Evolutionary conservation across 441 rosid genomes (phyloP).

Genomic region (Croton setiger): DNA sequence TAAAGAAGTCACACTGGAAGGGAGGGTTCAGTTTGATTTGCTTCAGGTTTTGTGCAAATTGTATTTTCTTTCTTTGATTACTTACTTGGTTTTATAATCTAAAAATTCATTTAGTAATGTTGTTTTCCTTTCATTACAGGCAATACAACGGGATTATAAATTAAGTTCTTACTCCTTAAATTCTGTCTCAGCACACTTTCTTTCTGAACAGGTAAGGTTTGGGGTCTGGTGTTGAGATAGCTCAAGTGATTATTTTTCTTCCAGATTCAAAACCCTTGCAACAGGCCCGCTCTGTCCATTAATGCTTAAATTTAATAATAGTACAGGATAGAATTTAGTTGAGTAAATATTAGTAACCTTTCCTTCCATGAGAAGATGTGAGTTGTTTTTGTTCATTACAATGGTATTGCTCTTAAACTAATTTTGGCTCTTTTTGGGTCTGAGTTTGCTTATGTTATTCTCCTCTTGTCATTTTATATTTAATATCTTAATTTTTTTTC

Average conservation of each 20-base stretch:
- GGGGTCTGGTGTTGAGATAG: conserved; percentile 2
- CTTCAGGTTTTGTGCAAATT: conserved; percentile 59
- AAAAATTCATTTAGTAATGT: conserved; percentile 14
- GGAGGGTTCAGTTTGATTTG: conserved; percentile 98
- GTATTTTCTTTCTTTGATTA: conserved; percentile 22
- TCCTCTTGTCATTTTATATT: not conserved
- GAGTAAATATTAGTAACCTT: not conserved
- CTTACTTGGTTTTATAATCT: conserved; percentile 14
- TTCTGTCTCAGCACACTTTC: conserved; percentile 98
- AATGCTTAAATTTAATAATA: not conserved
- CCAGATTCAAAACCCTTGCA: not conserved
- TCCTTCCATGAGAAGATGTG: not conserved
- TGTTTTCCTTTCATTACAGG: conserved; percentile 42
- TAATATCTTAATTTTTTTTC: not conserved
- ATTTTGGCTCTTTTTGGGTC: not conserved
- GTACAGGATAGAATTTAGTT: not conserved
- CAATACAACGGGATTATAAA: conserved; percentile 87
- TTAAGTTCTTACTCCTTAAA: conserved; percentile 95
- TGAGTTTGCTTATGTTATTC: not conserved
- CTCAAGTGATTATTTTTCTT: not conserved
- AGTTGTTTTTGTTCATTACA: not conserved
- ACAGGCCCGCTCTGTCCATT: not conserved
- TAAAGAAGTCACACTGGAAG: conserved; percentile 92
- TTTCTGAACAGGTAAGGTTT: conserved; percentile 80
- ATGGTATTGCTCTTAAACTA: not conserved